Conservation (phyloP, 192 early-diverging fungal genomes). For the Phlyctochytrium planicorne region DNA sequence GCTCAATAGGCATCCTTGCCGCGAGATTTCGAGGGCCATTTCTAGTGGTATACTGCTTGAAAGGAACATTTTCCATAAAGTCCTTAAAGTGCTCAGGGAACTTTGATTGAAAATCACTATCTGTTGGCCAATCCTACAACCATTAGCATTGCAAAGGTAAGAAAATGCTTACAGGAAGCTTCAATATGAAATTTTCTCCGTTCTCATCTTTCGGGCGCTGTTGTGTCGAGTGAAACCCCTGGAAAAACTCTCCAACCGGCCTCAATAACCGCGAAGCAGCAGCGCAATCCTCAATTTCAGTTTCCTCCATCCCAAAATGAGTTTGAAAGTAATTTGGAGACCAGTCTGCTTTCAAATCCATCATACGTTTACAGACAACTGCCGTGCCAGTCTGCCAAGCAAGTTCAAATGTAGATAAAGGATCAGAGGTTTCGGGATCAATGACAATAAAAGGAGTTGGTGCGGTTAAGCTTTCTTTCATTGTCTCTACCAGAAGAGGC, state of each 20-base stretch:
- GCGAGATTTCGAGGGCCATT: constrained; percentile 59
- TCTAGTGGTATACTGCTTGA: constrained; percentile 55
- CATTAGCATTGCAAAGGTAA: neutral
- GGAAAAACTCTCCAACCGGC: constrained; percentile 49
- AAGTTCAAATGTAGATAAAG: constrained; percentile 20
- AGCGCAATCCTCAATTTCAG: constrained; percentile 55
- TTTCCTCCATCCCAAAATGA: constrained; percentile 39
- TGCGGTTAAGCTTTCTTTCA: neutral
- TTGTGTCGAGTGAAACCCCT: constrained; percentile 41
- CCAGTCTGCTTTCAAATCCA: constrained; percentile 27
- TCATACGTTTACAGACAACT: constrained; percentile 27
- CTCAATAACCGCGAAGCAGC: constrained; percentile 13
- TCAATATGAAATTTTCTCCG: constrained; percentile 23
- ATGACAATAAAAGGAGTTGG: constrained; percentile 1
- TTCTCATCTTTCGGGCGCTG: constrained; percentile 14
- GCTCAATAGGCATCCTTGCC: constrained; percentile 47
- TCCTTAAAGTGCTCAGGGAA: constrained; percentile 54
- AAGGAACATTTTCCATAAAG: constrained; percentile 58
- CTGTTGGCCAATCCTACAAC: constrained; percentile 66
- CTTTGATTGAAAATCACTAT: constrained; percentile 50
- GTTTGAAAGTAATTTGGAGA: constrained; percentile 34
- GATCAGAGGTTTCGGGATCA: constrained; percentile 5
- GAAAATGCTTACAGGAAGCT: constrained; percentile 12
- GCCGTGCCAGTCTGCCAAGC: constrained; percentile 29
- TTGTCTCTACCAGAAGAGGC: neutral